A percentile compares a stretch with the other conserved stretches of the same genome.
These are phyloP conservation scores for Aureobasidium sp. DNA, from an alignment of 2,329 filamentous ascomycete species.

Conservation along the genomic window DNA sequence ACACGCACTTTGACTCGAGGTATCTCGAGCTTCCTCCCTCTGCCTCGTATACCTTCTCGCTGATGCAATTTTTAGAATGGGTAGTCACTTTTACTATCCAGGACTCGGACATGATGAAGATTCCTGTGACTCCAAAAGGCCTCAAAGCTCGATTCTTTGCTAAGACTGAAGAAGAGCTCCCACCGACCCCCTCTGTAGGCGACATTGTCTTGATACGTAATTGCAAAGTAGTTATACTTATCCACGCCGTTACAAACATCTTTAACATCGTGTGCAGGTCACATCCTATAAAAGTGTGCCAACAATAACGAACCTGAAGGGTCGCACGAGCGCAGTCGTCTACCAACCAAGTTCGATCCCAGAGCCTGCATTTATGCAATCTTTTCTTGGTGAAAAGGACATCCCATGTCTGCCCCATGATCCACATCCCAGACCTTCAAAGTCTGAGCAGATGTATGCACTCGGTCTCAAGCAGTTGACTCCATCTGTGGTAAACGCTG, in stretches of 20 bases:
- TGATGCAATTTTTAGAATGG: conserved; percentile 13
- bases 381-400: conserved; percentile 18
- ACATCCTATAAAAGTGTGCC: background rate
- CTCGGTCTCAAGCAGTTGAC: conserved; percentile 15
- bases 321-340: conserved; percentile 18
- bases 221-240: conserved; percentile 19
- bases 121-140: conserved; percentile 24
- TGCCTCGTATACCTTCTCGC: background rate
- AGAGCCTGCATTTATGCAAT: conserved; percentile 20
- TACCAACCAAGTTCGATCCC: conserved; percentile 21
- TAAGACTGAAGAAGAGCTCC: conserved; percentile 24
- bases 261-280: conserved; percentile 10
- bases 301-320: conserved; percentile 11
- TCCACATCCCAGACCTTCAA: conserved; percentile 13
- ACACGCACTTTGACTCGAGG: conserved; percentile 45
- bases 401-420: conserved; percentile 16
- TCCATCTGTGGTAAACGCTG: background rate
- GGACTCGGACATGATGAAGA: conserved; percentile 22
- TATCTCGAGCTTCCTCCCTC: conserved; percentile 17
- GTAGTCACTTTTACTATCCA: conserved; percentile 30
- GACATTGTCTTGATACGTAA: conserved; percentile 56
- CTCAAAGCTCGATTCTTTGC: conserved; percentile 55
- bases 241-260: no score
- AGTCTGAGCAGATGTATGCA: conserved; percentile 26
- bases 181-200: conserved; percentile 38